These are phyloP conservation scores for Geosmithia flava DNA, from an alignment of 2,329 filamentous ascomycete species.

Conservation along the genomic window DNA sequence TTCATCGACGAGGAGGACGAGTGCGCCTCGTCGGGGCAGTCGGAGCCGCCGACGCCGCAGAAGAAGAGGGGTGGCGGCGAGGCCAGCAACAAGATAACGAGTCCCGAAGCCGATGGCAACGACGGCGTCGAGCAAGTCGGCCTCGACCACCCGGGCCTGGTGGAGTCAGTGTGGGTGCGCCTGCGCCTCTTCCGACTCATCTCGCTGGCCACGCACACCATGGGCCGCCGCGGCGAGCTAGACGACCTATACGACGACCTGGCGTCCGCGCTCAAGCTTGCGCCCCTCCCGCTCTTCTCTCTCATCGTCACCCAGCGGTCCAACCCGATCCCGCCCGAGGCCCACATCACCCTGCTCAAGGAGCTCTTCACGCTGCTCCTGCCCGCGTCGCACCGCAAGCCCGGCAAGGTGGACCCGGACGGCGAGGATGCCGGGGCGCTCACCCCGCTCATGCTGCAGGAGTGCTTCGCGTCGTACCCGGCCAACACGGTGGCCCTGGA, in stretches of 20 bases:
- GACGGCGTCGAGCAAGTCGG: slow-evolving; percentile 5
- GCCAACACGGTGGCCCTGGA: slow-evolving; percentile 47
- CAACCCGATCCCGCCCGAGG: slow-evolving; percentile 20
- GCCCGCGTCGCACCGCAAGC: slow-evolving; percentile 24
- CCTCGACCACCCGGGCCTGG: slow-evolving; percentile 13
- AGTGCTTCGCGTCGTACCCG: slow-evolving; percentile 53
- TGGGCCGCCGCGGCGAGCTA: slow-evolving; percentile 28
- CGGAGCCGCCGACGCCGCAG: slow-evolving; percentile 31
- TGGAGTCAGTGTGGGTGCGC: slow-evolving; percentile 48
- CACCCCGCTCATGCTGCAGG: slow-evolving; percentile 31
- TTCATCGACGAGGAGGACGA: slow-evolving; percentile 31
- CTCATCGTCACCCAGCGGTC: slow-evolving; percentile 31
- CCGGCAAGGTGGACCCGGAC: slow-evolving; percentile 22
- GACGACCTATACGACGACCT: slow-evolving; percentile 47
- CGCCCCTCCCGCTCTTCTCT: slow-evolving; percentile 45
- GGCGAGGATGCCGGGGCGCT: slow-evolving; percentile 24
- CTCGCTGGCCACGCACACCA: slow-evolving; percentile 31
- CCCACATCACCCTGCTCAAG: slow-evolving; percentile 31
- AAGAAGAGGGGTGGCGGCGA: slow-evolving; percentile 15
- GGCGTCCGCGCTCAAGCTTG: slow-evolving; percentile 41
- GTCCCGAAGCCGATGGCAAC: too few species aligned
- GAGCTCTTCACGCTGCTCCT: slow-evolving; percentile 33
- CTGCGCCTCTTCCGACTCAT: slow-evolving; percentile 49
- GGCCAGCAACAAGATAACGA: not conserved
- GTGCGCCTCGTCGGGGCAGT: slow-evolving; percentile 31